Evolutionary conservation across 1,284 basidiomycete species (phyloP).

Genomic region (Psilocybe mexicana): DNA sequence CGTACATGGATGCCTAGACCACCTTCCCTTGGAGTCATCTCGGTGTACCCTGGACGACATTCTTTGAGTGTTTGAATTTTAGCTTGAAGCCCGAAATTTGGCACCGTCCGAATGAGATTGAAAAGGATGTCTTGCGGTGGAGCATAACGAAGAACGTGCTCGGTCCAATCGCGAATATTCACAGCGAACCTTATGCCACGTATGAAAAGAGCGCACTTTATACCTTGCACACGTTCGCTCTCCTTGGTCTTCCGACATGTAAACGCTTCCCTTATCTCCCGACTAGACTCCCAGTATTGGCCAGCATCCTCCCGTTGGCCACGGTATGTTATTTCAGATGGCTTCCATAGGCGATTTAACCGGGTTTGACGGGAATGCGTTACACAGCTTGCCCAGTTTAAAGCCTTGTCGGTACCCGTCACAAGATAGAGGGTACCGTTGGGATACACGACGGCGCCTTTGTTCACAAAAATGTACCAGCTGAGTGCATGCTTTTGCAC

Average conservation of each 20-base stretch:
- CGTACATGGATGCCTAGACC: neutral
- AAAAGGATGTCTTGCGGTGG: neutral
- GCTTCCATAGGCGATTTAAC: no score
- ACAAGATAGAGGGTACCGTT: conserved; percentile 16
- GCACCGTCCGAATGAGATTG: neutral
- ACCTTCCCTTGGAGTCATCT: neutral
- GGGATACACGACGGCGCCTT: neutral
- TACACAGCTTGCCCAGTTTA: conserved; percentile 4
- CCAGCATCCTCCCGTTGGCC: conserved; percentile 2
- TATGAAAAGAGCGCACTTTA: conserved; percentile 1
- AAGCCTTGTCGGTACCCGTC: conserved; percentile 17
- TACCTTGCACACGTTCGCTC: neutral
- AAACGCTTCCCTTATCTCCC: neutral
- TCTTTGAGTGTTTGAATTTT: neutral
- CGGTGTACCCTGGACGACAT: neutral
- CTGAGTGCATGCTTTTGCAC: conserved; percentile 5
- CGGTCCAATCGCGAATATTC: conserved; percentile 2
- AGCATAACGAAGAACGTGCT: neutral
- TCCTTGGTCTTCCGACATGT: neutral
- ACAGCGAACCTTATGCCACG: conserved; percentile 6
- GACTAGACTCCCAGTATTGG: neutral
- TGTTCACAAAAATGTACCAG: conserved; percentile 9
- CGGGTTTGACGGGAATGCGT: no score
- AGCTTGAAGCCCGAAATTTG: neutral
- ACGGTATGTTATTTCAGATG: no score